Base-by-base conservation (phyloP, 305 asterid genomes). In the Fraxinus albicans region DNA sequence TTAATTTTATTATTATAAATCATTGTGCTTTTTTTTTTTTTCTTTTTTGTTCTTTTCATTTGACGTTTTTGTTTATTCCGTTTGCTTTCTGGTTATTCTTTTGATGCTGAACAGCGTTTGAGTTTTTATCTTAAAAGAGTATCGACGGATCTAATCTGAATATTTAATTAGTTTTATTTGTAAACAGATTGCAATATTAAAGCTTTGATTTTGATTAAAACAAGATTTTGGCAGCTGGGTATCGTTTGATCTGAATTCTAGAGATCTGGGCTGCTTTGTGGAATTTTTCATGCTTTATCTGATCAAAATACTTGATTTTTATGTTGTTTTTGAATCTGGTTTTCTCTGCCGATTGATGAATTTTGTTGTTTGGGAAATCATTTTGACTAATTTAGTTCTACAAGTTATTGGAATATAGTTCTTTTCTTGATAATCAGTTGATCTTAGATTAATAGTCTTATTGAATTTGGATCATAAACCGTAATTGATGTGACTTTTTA, bases 161-260 rank as follows among this genome's bases (percentile, higher is more conserved):
- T 53, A 77, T 19, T 77, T 63, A 63, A 36, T 63, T 75, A 27
- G 34, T n/a, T 38, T 74, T 36, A 47, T 73, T 77, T 65, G 13
- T 36, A 77, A 80, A 55, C 9, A 81, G 60, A 38, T 50, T 47
- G 73, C 78, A 82, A 77, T 83, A 55, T 55, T 55, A 55, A 17
- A 55, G 25, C 65, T 55, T 55, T 55, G 27, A 17, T 53, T 53
- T 85, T 76, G 34, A 77, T 40, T 53, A 12, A 42, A 77, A 34
- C 55, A 69, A 77, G 75, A 55, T 53, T 78, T 85, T 88, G 40
- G 29, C 81, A 36, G 35, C 73, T 82, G 80, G 87, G 76, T 72
- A 53, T 73, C 73, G 67, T 80, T 83, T 89, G 89, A 87, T 89
- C 90, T 84, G 84, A 86, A 80, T n/a, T 76, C 40, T 7, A n/a